These are phyloP conservation scores for Insectozyma bohioensis DNA, from an alignment of 1,139 yeast species.

Conservation along the genomic window DNA sequence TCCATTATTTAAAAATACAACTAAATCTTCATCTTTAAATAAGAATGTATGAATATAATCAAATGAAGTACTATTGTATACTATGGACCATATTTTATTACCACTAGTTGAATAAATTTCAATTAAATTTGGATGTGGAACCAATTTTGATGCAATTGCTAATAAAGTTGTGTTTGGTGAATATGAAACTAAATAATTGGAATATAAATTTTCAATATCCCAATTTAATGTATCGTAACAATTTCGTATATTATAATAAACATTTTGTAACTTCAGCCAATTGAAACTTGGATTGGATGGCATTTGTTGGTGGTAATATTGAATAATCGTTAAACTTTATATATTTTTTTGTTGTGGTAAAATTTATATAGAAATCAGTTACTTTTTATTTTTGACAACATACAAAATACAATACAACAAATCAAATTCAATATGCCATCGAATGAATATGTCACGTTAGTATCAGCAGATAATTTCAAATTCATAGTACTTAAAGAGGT, in stretches of 20 bases:
- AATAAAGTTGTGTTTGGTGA: conserved; percentile 34
- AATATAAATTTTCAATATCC: conserved; percentile 32
- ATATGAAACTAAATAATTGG: conserved; percentile 27
- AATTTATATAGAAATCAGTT: too few relatives aligned
- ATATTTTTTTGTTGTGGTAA: too few relatives aligned
- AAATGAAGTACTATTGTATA: conserved; percentile 51
- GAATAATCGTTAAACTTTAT: too few relatives aligned
- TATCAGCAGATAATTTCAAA: conserved; percentile 72
- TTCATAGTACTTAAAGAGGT: conserved; percentile 71
- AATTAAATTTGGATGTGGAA: conserved; percentile 37
- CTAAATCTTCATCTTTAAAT: conserved; percentile 55
- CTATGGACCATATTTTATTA: conserved; percentile 42
- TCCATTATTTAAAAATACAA: conserved; percentile 60
- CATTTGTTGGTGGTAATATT: too few relatives aligned
- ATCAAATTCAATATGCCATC: too few relatives aligned
- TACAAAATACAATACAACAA: too few relatives aligned
- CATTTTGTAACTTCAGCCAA: conserved; percentile 67
- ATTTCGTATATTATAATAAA: conserved; percentile 53
- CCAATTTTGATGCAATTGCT: conserved; percentile 37
- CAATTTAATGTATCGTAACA: conserved; percentile 42
- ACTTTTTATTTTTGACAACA: too few relatives aligned
- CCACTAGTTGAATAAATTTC: conserved; percentile 59
- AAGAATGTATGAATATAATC: conserved; percentile 60
- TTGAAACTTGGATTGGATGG: conserved; percentile 45
- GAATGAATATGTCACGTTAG: conserved; percentile 55